Evolutionary conservation across 2,329 filamentous ascomycete genomes (phyloP), one percentile per base, ranked within the genome.

Genomic region (Hypoxylon sp.): DNA sequence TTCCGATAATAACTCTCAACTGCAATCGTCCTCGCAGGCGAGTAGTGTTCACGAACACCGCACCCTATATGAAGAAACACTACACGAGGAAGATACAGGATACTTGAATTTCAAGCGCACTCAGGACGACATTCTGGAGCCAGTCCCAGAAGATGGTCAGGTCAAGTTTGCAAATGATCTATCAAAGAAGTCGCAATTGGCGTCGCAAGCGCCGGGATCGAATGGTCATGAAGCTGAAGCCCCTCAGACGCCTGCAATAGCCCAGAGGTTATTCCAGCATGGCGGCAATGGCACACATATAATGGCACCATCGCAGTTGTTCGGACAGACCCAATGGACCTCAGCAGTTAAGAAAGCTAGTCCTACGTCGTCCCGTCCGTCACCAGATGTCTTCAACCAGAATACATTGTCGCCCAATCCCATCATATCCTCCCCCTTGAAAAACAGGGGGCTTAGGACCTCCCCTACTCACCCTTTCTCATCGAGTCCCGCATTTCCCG

Each of bases 291-390:
- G 42, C n/a, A 71, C 75, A 6, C 73, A 77, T 65, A 61, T 76
- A 69, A 78, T 79, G 72, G 77, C 68, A 56, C 79, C 72, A 71
- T 83, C 84, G 6, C 85, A 88, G 71, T 77, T 88, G 7, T 88
- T 88, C 68, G 80, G 78, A 0, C 82, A 84, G 67, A 87, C 86
- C 0, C 86, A 86, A 65, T 78, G 78, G 30, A 87, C 86, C 1
- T 87, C 85, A 1, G 84, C 80, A 1, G 71, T 81, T 14, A 85
- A 82, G 70, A 79, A 77, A 22, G 74, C 78, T 46, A 88, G 85
- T 61, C 86, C 86, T 18, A 87, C 85, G 0, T 87, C 85, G 1
- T 88, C 85, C 1, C 80, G 85, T 9, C 86, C 86, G 0, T 88
- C 86, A 1, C 85, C 85, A 0, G 77, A 81, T 42, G 70, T 82